Evolutionary conservation across 371 early-diverging fungal species (phyloP).

Genomic region (Apophysomyces elegans): DNA sequence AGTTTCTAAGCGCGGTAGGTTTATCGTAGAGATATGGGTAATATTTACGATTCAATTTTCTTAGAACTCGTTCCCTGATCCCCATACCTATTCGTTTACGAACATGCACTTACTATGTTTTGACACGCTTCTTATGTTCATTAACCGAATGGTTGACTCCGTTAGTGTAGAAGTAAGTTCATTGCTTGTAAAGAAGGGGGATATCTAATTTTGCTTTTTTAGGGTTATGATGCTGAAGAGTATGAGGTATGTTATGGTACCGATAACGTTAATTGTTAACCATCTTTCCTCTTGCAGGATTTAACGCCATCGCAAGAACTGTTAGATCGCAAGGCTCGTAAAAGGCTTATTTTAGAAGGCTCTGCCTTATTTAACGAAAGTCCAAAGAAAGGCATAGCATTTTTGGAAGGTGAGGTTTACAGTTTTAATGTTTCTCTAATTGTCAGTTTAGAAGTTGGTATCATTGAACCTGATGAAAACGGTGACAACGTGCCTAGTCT

Average conservation of each 20-base stretch:
- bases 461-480: slow-evolving; percentile 47
- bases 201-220: slow-evolving; percentile 1
- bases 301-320: slow-evolving; percentile 38
- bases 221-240: neutral
- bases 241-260: slow-evolving; percentile 1
- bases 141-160: slow-evolving; percentile 82
- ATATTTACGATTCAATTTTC: neutral
- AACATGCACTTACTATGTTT: slow-evolving; percentile 72
- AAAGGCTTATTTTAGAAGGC: slow-evolving; percentile 78
- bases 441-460: slow-evolving; percentile 41
- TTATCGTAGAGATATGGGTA: neutral
- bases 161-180: slow-evolving; percentile 36
- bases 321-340: slow-evolving; percentile 52
- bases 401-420: slow-evolving; percentile 51
- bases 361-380: slow-evolving; percentile 84
- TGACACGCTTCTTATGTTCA: slow-evolving; percentile 80
- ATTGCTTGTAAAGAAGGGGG: neutral
- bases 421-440: neutral
- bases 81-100: slow-evolving; percentile 66
- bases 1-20: slow-evolving; percentile 66
- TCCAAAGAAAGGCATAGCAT: slow-evolving; percentile 84
- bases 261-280: neutral
- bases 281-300: slow-evolving; percentile 20
- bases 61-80: slow-evolving; percentile 77
- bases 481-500: slow-evolving; percentile 61